Evolutionary conservation across 2,329 filamentous ascomycete species (phyloP), one percentile per base, ranked within the genome.

Genomic region (Epichloe brachyelytri): DNA sequence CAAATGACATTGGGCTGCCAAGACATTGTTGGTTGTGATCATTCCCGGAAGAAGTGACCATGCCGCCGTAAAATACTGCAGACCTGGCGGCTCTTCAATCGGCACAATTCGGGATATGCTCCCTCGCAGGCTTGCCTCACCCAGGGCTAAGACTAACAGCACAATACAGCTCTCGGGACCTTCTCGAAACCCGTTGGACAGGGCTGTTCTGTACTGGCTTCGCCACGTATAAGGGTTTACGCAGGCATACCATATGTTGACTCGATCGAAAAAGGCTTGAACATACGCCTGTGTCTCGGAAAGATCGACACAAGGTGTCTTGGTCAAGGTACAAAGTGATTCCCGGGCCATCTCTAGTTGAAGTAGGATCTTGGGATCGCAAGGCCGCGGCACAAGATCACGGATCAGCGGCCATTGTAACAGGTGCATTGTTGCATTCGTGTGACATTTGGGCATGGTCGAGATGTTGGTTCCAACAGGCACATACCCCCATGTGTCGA

Each of bases 201-300:
- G 74, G 0, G 87, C 87, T 4, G 77, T 84, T 30, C 82, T 79
- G 62, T 90, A 90, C 62, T 88, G 83, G 53, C 76, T 80, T 41
- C 78, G 75, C 86, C 87, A 93, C 1, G 82, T 86, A 64, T 86
- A 86, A 1, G 86, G 86, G 62, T 89, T 90, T 36, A 93, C 85
- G 58, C 85, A 88, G 10, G 87, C 86, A 60, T 91, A 91, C 84
- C 87, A 91, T 3, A 89, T 76, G 57, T 91, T 91, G 53, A 89
- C 87, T 41, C 83, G 76, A 52, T 85, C 82, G 60, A 91, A 93
- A 65, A 88, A 91, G 1, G 86, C 83, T 61, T 86, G 81, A 40
- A 88, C 83, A 63, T 89, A 90, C 4, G 81, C 76, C 45, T 81
- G 77, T 1, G 83, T 85, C 62, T 88, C 88, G 43, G 83, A 84